A percentile compares a stretch with the other conserved stretches of the same genome.
Conservation (phyloP, 108 stramenopile genomes). For the Skeletonema marinoi region DNA sequence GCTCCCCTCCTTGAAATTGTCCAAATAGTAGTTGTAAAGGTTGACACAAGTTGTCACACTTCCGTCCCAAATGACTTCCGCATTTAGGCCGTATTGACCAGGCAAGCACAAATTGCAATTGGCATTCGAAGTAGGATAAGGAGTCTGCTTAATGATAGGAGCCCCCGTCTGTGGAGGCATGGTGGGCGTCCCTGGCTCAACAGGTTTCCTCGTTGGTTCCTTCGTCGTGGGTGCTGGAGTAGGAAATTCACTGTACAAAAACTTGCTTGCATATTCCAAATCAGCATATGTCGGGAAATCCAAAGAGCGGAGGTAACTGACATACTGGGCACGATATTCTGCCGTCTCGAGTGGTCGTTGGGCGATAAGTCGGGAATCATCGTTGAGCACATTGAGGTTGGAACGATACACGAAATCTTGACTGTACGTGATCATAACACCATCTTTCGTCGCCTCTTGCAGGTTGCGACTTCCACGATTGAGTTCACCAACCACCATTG, state of each 20-base stretch:
- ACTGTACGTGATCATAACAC: constrained; percentile 37
- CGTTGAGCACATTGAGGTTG: constrained; percentile 32
- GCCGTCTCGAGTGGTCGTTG: constrained; percentile 47
- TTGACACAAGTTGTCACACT: constrained; percentile 28
- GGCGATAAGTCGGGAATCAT: constrained; percentile 37
- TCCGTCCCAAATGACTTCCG: constrained; percentile 35
- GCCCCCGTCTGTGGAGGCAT: constrained; percentile 18
- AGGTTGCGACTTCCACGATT: constrained; percentile 15
- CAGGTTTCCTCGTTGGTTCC: constrained; percentile 31
- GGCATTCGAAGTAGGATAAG: constrained; percentile 14
- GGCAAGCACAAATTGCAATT: constrained; percentile 41
- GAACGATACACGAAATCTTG: constrained; percentile 32
- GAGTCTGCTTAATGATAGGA: constrained; percentile 12
- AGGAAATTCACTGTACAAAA: constrained; percentile 46
- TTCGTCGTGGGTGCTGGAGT: constrained; percentile 31
- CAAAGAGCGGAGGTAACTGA: constrained; percentile 34
- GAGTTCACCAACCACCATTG: constrained; percentile 13
- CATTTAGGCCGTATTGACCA: constrained; percentile 41
- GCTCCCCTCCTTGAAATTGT: constrained; percentile 29
- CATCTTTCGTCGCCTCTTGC: neutral
- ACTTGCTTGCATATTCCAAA: constrained; percentile 30
- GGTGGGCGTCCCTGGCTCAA: constrained; percentile 35
- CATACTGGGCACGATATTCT: constrained; percentile 47
- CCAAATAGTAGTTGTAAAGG: constrained; percentile 26
- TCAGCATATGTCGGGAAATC: constrained; percentile 25